Conservation (phyloP, 805 yeast species). For the Sugiyamaella americana region DNA sequence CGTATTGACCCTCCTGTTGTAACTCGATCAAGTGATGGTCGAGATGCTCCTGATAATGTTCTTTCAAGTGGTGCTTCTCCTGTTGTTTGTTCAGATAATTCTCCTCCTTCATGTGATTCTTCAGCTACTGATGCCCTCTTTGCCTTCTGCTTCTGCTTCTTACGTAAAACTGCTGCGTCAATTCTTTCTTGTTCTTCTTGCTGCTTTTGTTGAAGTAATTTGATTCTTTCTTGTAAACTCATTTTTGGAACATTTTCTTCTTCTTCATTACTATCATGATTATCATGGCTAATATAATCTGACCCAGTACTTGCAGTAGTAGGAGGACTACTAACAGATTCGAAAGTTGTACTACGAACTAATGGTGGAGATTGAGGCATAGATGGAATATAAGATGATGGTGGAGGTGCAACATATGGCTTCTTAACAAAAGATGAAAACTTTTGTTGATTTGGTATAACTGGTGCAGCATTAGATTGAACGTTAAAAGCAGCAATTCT, state of each 20-base stretch:
- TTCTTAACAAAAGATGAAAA: slow-evolving; percentile 48
- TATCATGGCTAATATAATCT: slow-evolving; percentile 9
- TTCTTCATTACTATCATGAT: slow-evolving; percentile 19
- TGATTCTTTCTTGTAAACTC: slow-evolving; percentile 82
- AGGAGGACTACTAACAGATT: slow-evolving; percentile 4
- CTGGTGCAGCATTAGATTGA: slow-evolving; percentile 35
- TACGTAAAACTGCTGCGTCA: slow-evolving; percentile 52
- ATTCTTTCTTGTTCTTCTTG: slow-evolving; percentile 65
- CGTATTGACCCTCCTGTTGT: slow-evolving; percentile 13
- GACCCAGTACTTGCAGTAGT: slow-evolving; percentile 4
- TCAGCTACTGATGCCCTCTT: slow-evolving; percentile 22
- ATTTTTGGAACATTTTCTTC: slow-evolving; percentile 64
- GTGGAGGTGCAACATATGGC: slow-evolving; percentile 50
- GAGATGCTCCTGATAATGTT: slow-evolving; percentile 6
- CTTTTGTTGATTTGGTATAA: slow-evolving; percentile 35
- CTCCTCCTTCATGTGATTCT: not conserved
- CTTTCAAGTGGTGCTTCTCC: slow-evolving; percentile 6
- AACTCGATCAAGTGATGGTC: slow-evolving; percentile 4
- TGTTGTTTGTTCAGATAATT: not conserved
- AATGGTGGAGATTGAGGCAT: slow-evolving; percentile 14
- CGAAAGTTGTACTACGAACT: slow-evolving; percentile 2
- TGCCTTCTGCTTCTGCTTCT: slow-evolving; percentile 28
- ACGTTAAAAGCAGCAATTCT: slow-evolving; percentile 48
- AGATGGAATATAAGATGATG: slow-evolving; percentile 54
- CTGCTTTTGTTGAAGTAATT: slow-evolving; percentile 73